Percentiles rank a stretch among this genome's conserved stretches.
Conservation (phyloP, 768 basidiomycete genomes). For the Trametes cubensis region DNA sequence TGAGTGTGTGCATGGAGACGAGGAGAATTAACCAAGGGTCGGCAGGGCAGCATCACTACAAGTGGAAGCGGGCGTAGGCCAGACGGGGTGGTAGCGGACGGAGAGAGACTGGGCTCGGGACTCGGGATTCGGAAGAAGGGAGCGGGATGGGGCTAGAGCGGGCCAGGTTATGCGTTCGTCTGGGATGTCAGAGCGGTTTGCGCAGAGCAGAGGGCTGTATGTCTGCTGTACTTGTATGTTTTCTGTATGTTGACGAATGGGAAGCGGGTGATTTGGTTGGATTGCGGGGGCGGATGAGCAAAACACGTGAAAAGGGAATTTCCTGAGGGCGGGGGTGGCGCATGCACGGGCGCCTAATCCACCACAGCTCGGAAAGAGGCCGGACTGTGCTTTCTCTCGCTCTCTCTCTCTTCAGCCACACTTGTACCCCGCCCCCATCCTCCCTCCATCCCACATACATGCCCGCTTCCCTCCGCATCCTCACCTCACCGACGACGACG, state of each 20-base stretch:
- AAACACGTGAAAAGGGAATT: conserved; percentile 9
- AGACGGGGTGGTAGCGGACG: too few species aligned
- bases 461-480: not conserved
- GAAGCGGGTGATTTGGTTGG: not conserved
- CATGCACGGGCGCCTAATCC: not conserved
- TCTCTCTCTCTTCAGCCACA: not conserved
- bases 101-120: too few species aligned
- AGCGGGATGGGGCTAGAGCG: conserved; percentile 19
- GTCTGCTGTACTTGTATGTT: too few species aligned
- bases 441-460: conserved; percentile 7
- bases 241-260: not conserved
- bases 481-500: not conserved
- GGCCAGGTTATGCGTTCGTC: not conserved
- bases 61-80: conserved; percentile 29
- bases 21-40: not conserved
- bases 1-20: not conserved
- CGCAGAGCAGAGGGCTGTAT: not conserved
- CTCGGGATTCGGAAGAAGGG: too few species aligned
- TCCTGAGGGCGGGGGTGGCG: conserved; percentile 5
- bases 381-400: conserved; percentile 5
- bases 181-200: not conserved
- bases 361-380: conserved; percentile 4
- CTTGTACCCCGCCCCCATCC: not conserved
- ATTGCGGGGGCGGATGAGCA: not conserved
- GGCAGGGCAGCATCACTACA: conserved; percentile 28